These are phyloP conservation scores for Rhynchospora breviuscula DNA, from an alignment of 176 grass and related monocot genomes.

Conservation along the genomic window DNA sequence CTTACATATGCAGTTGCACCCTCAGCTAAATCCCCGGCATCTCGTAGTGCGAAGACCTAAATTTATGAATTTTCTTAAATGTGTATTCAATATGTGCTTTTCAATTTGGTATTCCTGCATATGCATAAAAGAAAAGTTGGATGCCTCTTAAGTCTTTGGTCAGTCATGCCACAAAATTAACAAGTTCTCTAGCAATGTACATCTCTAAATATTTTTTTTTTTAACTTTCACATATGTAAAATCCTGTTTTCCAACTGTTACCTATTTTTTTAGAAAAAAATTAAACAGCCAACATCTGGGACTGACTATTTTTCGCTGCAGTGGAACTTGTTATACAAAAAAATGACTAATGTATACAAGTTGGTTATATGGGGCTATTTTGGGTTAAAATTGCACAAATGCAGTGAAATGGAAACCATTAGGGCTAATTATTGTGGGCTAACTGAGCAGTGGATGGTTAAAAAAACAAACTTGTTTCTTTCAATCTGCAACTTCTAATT, in stretches of 20 bases:
- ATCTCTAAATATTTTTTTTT: neutral
- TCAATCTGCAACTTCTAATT: neutral
- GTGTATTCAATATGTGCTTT: neutral
- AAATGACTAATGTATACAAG: neutral
- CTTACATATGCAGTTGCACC: slow-evolving; percentile 78
- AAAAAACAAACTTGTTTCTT: neutral
- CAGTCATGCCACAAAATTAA: neutral
- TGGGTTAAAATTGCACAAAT: neutral
- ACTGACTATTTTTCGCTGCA: neutral
- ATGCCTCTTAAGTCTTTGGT: neutral
- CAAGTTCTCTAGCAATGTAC: neutral
- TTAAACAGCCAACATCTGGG: neutral
- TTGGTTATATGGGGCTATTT: neutral
- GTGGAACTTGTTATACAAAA: neutral
- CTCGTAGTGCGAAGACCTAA: slow-evolving; percentile 84
- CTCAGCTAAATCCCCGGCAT: slow-evolving; percentile 68
- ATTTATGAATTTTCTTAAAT: slow-evolving; percentile 3
- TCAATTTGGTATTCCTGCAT: neutral
- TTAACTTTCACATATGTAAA: neutral
- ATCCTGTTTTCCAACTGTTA: no score
- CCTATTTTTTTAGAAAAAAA: no score
- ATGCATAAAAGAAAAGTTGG: neutral
- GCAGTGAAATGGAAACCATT: neutral
- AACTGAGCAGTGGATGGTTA: neutral
- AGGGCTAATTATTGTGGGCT: neutral